phyloP scores from a whole-genome alignment of 148 eudicot species.

The Rhododendron henanense region DNA sequence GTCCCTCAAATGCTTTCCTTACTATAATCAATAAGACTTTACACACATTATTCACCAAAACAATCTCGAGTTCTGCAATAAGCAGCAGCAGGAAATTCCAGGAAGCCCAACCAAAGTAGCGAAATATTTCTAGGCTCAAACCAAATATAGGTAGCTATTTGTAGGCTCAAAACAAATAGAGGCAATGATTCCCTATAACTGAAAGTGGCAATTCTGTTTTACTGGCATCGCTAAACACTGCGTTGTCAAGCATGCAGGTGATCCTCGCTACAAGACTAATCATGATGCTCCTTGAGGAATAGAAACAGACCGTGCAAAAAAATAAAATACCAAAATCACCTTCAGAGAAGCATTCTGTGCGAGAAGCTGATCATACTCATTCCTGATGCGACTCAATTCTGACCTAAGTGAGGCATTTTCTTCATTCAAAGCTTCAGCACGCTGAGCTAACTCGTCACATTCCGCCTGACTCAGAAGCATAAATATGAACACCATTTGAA shows the following conservation, averaged over 20 bases:
- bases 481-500: not conserved
- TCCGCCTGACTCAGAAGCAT: constrained; percentile 53
- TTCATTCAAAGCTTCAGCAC: constrained; percentile 71
- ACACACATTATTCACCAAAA: not conserved
- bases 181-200: not conserved
- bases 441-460: constrained; percentile 89
- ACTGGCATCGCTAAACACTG: not conserved
- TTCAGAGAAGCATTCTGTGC: constrained; percentile 70
- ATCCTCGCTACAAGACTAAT: not conserved
- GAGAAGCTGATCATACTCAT: constrained; percentile 66
- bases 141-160: not conserved
- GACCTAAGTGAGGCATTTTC: constrained; percentile 79
- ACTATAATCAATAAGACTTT: too few relatives aligned
- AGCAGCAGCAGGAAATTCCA: not conserved
- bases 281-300: not conserved
- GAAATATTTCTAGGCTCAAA: not conserved
- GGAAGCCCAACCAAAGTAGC: not conserved
- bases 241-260: not conserved
- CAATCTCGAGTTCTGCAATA: not conserved
- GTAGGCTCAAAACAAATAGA: not conserved
- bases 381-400: constrained; percentile 61
- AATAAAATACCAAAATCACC: constrained; percentile 32
- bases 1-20: not conserved
- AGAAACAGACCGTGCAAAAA: not conserved
- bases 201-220: not conserved